phyloP scores from a whole-genome alignment of 441 rosid genomes.

The Pelargonium myrrhifolium region DNA sequence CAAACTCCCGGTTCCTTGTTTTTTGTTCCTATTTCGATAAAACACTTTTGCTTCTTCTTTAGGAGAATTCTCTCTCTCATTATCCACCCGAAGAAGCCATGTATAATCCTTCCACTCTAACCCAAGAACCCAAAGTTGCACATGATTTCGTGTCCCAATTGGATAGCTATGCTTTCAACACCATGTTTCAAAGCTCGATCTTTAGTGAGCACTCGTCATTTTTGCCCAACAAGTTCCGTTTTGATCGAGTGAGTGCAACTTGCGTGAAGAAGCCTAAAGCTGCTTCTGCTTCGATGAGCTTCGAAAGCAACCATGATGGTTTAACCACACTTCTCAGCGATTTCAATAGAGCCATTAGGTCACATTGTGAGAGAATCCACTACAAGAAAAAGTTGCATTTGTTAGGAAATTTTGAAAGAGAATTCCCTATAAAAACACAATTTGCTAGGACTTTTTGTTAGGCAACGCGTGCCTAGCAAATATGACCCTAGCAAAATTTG shows the following conservation, averaged over 20 bases:
- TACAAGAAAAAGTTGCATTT: no score
- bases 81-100: slow-evolving; percentile 24
- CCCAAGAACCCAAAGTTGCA: slow-evolving; percentile 44
- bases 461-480: no score
- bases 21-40: neutral
- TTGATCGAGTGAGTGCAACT: slow-evolving; percentile 29
- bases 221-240: slow-evolving; percentile 43
- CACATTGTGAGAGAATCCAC: slow-evolving; percentile 71
- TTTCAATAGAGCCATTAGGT: slow-evolving; percentile 52
- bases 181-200: slow-evolving; percentile 26
- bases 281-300: slow-evolving; percentile 39
- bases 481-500: no score
- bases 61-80: neutral
- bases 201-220: slow-evolving; percentile 38
- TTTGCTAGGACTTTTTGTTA: no score
- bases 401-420: no score
- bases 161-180: slow-evolving; percentile 21
- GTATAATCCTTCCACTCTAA: slow-evolving; percentile 52
- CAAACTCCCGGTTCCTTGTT: no score
- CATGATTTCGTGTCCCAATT: slow-evolving; percentile 46
- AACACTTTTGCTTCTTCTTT: slow-evolving; percentile 10
- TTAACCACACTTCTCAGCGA: slow-evolving; percentile 38
- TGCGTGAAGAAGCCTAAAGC: slow-evolving; percentile 30
- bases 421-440: no score
- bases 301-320: slow-evolving; percentile 26